Conservation (phyloP, 768 basidiomycete genomes). For the Pisolithus tinctorius region DNA sequence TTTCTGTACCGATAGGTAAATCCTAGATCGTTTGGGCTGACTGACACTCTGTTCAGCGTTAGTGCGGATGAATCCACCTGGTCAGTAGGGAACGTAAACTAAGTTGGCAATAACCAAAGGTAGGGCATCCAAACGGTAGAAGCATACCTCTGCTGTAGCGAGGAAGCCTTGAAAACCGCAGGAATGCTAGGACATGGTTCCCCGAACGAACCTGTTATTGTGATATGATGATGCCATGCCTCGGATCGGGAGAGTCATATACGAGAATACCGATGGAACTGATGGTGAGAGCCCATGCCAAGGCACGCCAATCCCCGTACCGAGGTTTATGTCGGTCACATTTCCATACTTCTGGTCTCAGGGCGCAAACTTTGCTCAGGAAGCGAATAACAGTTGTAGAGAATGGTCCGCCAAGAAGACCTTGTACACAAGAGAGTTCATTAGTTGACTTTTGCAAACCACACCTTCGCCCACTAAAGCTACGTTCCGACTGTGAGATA, state of each 20-base stretch:
- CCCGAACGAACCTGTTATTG: conserved; percentile 50
- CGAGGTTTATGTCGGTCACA: conserved; percentile 33
- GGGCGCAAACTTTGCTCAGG: conserved; percentile 39
- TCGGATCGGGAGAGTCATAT: conserved; percentile 13
- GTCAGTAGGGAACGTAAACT: conserved; percentile 59
- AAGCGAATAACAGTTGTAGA: conserved; percentile 45
- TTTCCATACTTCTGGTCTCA: conserved; percentile 35
- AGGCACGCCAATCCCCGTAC: conserved; percentile 52
- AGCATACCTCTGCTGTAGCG: conserved; percentile 50
- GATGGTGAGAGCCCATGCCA: conserved; percentile 43
- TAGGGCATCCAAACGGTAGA: conserved; percentile 63
- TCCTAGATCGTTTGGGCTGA: neutral
- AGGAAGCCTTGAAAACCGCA: conserved; percentile 57
- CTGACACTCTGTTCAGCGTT: neutral
- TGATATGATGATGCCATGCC: neutral
- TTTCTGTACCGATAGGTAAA: no score
- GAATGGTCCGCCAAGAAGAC: conserved; percentile 53
- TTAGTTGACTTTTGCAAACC: neutral
- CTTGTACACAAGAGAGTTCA: conserved; percentile 39
- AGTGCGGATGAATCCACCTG: conserved; percentile 43
- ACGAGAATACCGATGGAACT: conserved; percentile 64
- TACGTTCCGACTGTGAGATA: conserved; percentile 18
- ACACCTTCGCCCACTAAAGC: conserved; percentile 22
- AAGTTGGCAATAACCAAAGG: conserved; percentile 57
- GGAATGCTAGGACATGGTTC: conserved; percentile 56